Evolutionary conservation across 2,329 filamentous ascomycete species (phyloP).

Genomic region (Colletotrichum falcatum): DNA sequence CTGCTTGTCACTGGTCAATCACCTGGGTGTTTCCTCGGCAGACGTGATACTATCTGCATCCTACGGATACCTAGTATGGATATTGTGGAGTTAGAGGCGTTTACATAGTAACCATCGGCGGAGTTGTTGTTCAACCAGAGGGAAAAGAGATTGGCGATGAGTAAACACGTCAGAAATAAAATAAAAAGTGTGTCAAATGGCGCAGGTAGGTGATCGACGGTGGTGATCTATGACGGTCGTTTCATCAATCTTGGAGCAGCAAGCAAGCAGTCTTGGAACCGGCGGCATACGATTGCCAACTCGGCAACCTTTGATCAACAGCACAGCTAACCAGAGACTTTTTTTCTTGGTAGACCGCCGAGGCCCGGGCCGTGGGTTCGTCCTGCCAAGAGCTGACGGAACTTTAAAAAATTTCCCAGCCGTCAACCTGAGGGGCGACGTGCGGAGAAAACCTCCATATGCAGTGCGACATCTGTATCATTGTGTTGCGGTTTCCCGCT

Average conservation of each 20-base stretch:
- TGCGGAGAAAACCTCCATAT: neutral
- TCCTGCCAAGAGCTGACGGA: conserved; percentile 21
- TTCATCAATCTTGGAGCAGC: neutral
- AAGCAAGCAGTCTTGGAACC: too few species aligned
- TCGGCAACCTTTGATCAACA: neutral
- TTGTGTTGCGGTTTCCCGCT: neutral
- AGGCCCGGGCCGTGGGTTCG: conserved; percentile 27
- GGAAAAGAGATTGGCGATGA: neutral
- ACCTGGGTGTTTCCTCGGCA: conserved; percentile 9
- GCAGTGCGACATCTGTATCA: conserved; percentile 8
- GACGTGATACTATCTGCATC: neutral
- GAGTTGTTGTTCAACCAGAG: neutral
- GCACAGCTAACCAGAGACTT: neutral
- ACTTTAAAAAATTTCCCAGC: conserved; percentile 19
- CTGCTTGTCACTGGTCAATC: conserved; percentile 17
- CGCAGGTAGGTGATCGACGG: neutral
- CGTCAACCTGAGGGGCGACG: neutral
- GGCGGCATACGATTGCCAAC: neutral
- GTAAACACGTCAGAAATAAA: neutral
- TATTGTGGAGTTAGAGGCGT: too few species aligned
- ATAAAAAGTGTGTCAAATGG: neutral
- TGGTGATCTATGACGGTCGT: neutral
- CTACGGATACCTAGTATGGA: too few species aligned
- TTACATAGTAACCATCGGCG: too few species aligned
- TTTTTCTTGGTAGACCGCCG: neutral